phyloP scores from a whole-genome alignment of 345 rosid genomes.

The Corchorus olitorius region DNA sequence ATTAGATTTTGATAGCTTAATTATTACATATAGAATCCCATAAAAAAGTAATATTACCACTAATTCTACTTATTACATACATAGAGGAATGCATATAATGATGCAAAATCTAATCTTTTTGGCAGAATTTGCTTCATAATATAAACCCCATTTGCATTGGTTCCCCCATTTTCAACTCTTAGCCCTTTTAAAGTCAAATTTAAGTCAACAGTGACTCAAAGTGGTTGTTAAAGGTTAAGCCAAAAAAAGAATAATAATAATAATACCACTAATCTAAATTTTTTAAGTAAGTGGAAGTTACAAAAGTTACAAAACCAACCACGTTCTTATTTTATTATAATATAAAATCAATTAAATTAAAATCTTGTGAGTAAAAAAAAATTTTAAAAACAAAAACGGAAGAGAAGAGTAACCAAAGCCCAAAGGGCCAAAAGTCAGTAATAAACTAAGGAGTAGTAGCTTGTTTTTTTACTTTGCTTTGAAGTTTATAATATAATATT shows the following conservation, averaged over 20 bases:
- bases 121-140: too few relatives aligned
- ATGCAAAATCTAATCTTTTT: neutral
- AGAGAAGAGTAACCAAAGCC: neutral
- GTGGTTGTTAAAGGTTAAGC: neutral
- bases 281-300: neutral
- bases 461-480: constrained; percentile 20
- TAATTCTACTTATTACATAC: neutral
- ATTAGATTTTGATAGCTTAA: constrained; percentile 1
- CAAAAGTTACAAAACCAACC: neutral
- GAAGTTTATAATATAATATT: neutral
- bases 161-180: too few relatives aligned
- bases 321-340: neutral
- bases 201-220: neutral
- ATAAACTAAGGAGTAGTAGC: too few relatives aligned
- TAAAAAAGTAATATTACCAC: neutral
- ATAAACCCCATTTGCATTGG: too few relatives aligned
- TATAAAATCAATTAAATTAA: neutral
- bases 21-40: constrained; percentile 4
- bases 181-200: neutral
- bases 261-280: neutral
- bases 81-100: neutral
- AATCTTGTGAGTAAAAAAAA: neutral
- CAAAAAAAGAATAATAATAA: neutral
- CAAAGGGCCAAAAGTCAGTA: neutral
- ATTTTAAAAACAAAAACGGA: neutral